phyloP scores from a whole-genome alignment of 2,329 filamentous ascomycete species.

The Paracorniculantispora psalliotae region DNA sequence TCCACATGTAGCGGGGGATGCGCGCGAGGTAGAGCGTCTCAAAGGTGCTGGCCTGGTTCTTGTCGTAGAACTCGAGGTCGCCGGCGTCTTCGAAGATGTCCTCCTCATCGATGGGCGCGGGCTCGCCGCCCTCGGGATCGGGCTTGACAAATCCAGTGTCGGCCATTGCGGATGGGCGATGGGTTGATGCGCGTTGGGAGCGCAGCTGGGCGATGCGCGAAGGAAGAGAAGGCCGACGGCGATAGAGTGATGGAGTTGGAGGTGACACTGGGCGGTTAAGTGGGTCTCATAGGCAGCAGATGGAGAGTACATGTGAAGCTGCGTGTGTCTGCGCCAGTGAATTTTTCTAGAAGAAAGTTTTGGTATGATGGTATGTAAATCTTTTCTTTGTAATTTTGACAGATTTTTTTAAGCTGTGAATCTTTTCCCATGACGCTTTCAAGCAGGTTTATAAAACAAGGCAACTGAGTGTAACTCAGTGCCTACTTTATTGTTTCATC shows the following conservation, averaged over 20 bases:
- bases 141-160: slow-evolving; percentile 40
- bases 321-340: too few relatives aligned
- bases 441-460: too few relatives aligned
- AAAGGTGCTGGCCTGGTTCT: slow-evolving; percentile 33
- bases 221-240: too few relatives aligned
- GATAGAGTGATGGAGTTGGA: background rate
- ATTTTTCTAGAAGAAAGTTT: too few relatives aligned
- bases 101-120: slow-evolving; percentile 52
- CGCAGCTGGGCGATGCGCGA: background rate
- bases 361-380: too few relatives aligned
- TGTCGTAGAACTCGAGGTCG: slow-evolving; percentile 53
- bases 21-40: slow-evolving; percentile 65
- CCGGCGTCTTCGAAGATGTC: slow-evolving; percentile 61
- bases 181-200: background rate
- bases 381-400: too few relatives aligned
- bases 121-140: slow-evolving; percentile 39
- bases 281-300: background rate
- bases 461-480: too few relatives aligned
- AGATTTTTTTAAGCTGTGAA: too few relatives aligned
- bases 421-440: too few relatives aligned
- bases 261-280: background rate
- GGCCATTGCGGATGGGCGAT: slow-evolving; percentile 22
- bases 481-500: too few relatives aligned
- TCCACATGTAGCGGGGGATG: slow-evolving; percentile 74
- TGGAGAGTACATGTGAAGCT: too few relatives aligned